Evolutionary conservation across 495 filamentous ascomycete genomes (phyloP).

Genomic region (Rhypophila decipiens): DNA sequence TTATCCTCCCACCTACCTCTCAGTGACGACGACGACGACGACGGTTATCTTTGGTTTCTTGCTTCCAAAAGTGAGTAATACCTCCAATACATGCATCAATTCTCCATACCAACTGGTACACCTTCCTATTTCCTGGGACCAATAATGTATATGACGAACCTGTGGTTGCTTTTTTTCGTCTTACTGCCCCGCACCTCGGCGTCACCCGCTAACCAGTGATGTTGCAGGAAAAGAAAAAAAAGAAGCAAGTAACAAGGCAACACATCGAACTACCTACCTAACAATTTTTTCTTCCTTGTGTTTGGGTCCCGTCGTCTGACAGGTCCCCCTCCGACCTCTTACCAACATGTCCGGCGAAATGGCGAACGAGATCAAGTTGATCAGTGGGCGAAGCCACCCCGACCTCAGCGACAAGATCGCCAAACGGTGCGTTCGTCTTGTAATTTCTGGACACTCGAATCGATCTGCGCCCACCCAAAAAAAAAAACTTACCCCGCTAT

Average conservation of each 20-base stretch:
- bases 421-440: conserved; percentile 58
- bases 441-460: not conserved
- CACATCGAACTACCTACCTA: not conserved
- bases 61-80: no score
- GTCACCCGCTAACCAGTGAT: not conserved
- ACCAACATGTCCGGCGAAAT: conserved; percentile 40
- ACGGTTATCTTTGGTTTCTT: no score
- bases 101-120: no score
- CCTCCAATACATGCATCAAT: no score
- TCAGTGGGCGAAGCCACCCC: conserved; percentile 94
- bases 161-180: not conserved
- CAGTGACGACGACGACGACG: no score
- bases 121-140: no score
- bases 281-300: not conserved
- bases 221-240: not conserved
- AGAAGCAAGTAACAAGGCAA: not conserved
- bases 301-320: conserved; percentile 14
- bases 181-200: conserved; percentile 12
- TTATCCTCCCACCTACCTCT: not conserved
- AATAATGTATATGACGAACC: no score
- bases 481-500: no score
- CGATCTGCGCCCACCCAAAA: not conserved
- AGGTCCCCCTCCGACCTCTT: conserved; percentile 9
- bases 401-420: conserved; percentile 83
- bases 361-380: conserved; percentile 88